phyloP scores from a whole-genome alignment of 306 rosid genomes.

The Echinosophora koreensis region DNA sequence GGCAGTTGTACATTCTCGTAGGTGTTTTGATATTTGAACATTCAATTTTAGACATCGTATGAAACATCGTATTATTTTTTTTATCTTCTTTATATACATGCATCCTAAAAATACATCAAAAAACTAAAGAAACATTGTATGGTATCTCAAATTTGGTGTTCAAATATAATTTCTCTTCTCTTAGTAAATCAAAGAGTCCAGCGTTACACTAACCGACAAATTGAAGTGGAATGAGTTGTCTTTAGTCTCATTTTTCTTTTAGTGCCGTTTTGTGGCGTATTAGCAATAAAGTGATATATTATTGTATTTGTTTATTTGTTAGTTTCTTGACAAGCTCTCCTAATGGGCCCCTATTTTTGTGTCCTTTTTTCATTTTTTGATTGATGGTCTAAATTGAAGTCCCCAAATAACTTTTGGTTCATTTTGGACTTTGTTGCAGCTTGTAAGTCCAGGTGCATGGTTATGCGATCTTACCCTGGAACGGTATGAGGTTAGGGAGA shows the following conservation, averaged over 20 bases:
- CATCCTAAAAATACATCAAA: no score
- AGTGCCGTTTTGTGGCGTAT: background rate
- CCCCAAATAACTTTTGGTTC: slow-evolving; percentile 1
- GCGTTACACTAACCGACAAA: slow-evolving; percentile 18
- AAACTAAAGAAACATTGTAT: no score
- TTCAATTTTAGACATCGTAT: no score
- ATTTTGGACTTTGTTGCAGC: slow-evolving; percentile 50
- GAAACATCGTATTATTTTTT: no score
- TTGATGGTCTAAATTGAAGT: background rate
- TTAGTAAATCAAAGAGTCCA: no score
- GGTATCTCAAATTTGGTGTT: no score
- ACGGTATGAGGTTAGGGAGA: slow-evolving; percentile 95
- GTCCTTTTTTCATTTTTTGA: background rate
- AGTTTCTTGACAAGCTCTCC: background rate
- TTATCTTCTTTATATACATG: no score
- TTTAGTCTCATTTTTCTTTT: background rate
- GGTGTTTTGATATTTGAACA: no score
- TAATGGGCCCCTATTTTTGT: background rate
- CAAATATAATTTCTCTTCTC: no score
- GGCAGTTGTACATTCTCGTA: background rate
- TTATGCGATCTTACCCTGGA: slow-evolving; percentile 84
- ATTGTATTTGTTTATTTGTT: background rate
- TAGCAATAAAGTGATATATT: background rate
- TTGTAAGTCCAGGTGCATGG: slow-evolving; percentile 90
- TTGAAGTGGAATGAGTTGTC: slow-evolving; percentile 8